Evolutionary conservation across 1,284 basidiomycete genomes (phyloP), one percentile per base, ranked within the genome.

Genomic region (Tilletia setariae): DNA sequence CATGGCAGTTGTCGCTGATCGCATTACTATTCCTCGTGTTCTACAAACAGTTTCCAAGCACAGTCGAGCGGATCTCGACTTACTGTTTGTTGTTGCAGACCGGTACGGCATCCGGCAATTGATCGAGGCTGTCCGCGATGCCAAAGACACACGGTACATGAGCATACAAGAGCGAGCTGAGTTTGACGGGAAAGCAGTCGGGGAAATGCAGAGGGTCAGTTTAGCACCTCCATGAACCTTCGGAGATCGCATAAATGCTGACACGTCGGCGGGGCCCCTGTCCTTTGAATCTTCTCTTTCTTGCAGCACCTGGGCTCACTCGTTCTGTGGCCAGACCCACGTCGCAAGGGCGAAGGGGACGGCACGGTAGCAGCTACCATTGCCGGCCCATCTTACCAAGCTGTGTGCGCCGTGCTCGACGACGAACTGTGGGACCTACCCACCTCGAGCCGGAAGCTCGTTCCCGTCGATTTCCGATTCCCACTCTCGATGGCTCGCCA

Each of bases 191-290:
- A 61, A 61, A 30, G 56, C 56, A 2, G 32, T 61, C 16, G 56
- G 56, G 9, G 56, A 61, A 30, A 61, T 61, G 56, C 56, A 61
- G 32, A 61, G 56, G n/a, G 56, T 61, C 30, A 61, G 56, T 40
- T 32, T 40, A 6, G 15, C 51, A 1, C 3, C 1, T 9, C 11
- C 43, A 9, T 44, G 43, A 44, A 44, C 43, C 19, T 44, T 44
- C 43, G 43, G 19, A 9, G n/a, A n/a, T n/a, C n/a, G n/a, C n/a
- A n/a, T n/a, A n/a, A n/a, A n/a, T n/a, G n/a, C n/a, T n/a, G n/a
- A n/a, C n/a, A n/a, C n/a, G n/a, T n/a, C n/a, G n/a, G n/a, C n/a
- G n/a, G n/a, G n/a, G n/a, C n/a, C n/a, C 35, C 6, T 53, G 23
- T 25, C 21, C 21, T 53, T 7, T 53, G 16, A 11, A 53, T 49